phyloP scores from a whole-genome alignment of 352 stramenopile species.

The Pythium phragmiticola region DNA sequence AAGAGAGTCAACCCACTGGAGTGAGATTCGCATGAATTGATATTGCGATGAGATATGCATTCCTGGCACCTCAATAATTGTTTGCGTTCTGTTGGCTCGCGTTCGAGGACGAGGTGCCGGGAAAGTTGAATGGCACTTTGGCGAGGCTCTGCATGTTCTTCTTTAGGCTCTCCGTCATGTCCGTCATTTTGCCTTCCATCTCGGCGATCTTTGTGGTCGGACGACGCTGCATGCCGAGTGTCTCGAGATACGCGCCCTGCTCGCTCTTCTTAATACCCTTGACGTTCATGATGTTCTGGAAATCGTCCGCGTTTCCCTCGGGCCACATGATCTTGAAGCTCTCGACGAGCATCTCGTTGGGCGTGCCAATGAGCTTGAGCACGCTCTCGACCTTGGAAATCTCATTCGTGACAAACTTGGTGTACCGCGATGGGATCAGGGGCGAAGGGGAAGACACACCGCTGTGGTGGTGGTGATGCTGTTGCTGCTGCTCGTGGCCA shows the following conservation, averaged over 20 bases:
- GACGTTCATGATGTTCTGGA: slow-evolving; percentile 94
- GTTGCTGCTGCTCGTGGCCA: slow-evolving; percentile 45
- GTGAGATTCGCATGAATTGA: slow-evolving; percentile 15
- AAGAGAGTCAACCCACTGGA: slow-evolving; percentile 4
- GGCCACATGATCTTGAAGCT: slow-evolving; percentile 97
- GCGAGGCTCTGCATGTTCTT: slow-evolving; percentile 86
- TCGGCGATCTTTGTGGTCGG: slow-evolving; percentile 69
- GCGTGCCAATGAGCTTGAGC: slow-evolving; percentile 97
- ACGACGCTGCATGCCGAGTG: slow-evolving; percentile 60
- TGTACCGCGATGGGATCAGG: slow-evolving; percentile 93
- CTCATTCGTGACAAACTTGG: slow-evolving; percentile 96
- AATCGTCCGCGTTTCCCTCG: slow-evolving; percentile 89
- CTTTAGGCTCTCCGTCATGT: slow-evolving; percentile 84
- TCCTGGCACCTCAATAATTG: background rate
- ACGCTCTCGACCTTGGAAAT: slow-evolving; percentile 96
- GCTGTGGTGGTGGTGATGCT: slow-evolving; percentile 23
- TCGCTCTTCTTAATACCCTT: slow-evolving; percentile 91
- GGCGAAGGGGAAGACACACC: slow-evolving; percentile 32
- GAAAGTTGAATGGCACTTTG: slow-evolving; percentile 74
- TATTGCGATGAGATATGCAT: slow-evolving; percentile 11
- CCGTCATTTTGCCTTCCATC: slow-evolving; percentile 86
- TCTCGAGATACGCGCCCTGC: slow-evolving; percentile 58
- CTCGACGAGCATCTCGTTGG: slow-evolving; percentile 94
- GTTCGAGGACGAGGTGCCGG: slow-evolving; percentile 25
- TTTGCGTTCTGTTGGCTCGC: slow-evolving; percentile 21